Evolutionary conservation across 805 yeast species (phyloP), one percentile per base, ranked within the genome.

Genomic region (Saturnispora zaruensis): DNA sequence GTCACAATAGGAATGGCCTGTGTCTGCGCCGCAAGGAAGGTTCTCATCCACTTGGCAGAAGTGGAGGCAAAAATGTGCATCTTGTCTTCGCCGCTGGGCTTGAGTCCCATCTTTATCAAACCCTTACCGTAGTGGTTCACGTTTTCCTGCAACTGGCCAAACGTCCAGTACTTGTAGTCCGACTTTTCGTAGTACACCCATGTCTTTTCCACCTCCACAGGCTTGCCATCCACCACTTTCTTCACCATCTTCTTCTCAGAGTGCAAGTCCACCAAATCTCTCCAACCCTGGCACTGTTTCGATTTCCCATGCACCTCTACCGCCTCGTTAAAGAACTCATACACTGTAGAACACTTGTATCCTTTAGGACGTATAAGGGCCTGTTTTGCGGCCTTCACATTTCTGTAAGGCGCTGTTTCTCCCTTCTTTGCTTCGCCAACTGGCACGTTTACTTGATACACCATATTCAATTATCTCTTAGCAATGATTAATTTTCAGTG

Each of bases 31-130:
- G 90, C 96, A 52, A 87, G 66, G 56, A 81, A 91, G 30, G 87
- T 77, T 69, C 87, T 85, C 87, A 91, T 78, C 98, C 98, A 91
- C 62, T 79, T 80, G 50, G 79, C 83, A 14, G 95, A 85, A 13
- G 99, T 93, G 20, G 86, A 67, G 24, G 96, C 96, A 68, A 82
- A 93, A 49, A 91, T 76, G 66, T 89, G 96, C 58, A 91, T 64
- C 57, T 77, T 79, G 57, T 82, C 82, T 30, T 68, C 69, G 56
- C 76, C 75, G 25, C 66, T 64, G 18, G 95, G 88, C 55, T 69
- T 60, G 53, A 93, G 57, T 11, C 98, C 99, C 40, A 84, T 64
- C 57, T 79, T 73, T 46, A 78, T 73, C 51, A 93, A 74, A 54
- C 97, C 99, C 51, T 81, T 77, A 55, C 95, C 93, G 53, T 78